Conservation (phyloP, 192 early-diverging fungal species). For the Funneliformis geosporum region DNA sequence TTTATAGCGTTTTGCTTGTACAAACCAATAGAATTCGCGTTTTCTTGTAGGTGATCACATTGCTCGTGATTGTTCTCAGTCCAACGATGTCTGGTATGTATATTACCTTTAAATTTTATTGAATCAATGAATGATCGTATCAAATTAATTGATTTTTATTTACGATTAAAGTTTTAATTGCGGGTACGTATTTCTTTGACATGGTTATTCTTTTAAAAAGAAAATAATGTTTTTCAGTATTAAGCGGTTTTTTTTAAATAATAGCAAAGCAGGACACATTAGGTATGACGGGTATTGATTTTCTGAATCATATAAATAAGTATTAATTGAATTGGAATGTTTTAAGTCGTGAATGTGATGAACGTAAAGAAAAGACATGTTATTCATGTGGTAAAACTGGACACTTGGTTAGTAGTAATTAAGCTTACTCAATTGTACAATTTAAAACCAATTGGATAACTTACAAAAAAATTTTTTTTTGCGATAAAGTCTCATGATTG, state of each 20-base stretch:
- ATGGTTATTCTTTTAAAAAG: background rate
- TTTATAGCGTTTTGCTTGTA: background rate
- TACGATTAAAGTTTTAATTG: background rate
- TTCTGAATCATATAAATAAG: background rate
- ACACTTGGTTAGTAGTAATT: background rate
- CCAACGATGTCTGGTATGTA: background rate
- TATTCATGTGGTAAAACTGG: constrained; percentile 3
- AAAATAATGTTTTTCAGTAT: background rate
- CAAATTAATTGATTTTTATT: background rate
- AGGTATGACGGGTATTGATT: background rate
- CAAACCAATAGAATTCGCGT: background rate
- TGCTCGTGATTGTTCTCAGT: background rate
- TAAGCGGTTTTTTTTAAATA: background rate
- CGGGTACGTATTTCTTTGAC: constrained; percentile 1
- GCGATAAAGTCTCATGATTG: background rate
- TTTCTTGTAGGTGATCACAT: background rate
- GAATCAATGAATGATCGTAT: background rate
- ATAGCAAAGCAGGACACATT: constrained; percentile 3
- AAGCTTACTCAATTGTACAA: background rate
- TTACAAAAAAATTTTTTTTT: background rate
- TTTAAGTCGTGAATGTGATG: constrained; percentile 3
- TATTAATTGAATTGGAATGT: background rate
- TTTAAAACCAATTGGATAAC: background rate
- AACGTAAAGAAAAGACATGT: constrained; percentile 4
- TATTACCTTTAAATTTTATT: background rate